phyloP scores from a whole-genome alignment of 176 grass and related monocot genomes.

The Lolium multiflorum region DNA sequence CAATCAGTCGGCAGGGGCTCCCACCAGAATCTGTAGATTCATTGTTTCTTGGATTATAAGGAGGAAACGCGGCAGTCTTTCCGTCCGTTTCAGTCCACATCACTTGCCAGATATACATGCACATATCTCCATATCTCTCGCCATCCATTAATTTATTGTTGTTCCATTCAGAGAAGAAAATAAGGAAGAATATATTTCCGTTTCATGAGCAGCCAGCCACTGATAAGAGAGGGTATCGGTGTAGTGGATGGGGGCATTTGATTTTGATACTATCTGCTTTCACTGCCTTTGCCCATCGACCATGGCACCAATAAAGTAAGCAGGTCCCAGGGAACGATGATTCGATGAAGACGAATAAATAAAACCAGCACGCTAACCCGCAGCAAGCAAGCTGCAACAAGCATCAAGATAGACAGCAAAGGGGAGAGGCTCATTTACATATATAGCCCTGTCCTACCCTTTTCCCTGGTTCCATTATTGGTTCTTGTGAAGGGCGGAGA shows the following conservation, averaged over 20 bases:
- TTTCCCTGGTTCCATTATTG: slow-evolving; percentile 51
- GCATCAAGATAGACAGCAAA: slow-evolving; percentile 3
- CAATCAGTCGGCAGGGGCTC: slow-evolving; percentile 25
- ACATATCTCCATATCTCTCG: slow-evolving; percentile 19
- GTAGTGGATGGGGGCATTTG: slow-evolving; percentile 45
- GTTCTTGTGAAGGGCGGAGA: slow-evolving; percentile 36
- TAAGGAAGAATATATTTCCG: slow-evolving; percentile 7
- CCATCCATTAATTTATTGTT: slow-evolving; percentile 18
- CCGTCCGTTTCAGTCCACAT: slow-evolving; percentile 24
- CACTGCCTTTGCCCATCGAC: slow-evolving; percentile 15
- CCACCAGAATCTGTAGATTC: slow-evolving; percentile 35
- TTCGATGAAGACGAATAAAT: slow-evolving; percentile 42
- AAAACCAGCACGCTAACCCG: slow-evolving; percentile 52
- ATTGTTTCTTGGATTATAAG: not conserved
- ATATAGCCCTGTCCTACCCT: slow-evolving; percentile 43
- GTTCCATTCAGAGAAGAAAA: slow-evolving; percentile 21
- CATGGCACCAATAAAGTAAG: slow-evolving; percentile 48
- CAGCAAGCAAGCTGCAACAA: slow-evolving; percentile 17
- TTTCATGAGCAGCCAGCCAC: slow-evolving; percentile 24
- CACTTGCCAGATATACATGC: slow-evolving; percentile 6
- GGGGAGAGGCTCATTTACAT: slow-evolving; percentile 39
- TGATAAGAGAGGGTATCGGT: not conserved
- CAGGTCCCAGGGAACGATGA: slow-evolving; percentile 24
- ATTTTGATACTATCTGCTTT: slow-evolving; percentile 43
- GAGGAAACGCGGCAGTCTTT: not conserved